Conservation (phyloP, 352 stramenopile species). For the Globisporangium okanoganense region DNA sequence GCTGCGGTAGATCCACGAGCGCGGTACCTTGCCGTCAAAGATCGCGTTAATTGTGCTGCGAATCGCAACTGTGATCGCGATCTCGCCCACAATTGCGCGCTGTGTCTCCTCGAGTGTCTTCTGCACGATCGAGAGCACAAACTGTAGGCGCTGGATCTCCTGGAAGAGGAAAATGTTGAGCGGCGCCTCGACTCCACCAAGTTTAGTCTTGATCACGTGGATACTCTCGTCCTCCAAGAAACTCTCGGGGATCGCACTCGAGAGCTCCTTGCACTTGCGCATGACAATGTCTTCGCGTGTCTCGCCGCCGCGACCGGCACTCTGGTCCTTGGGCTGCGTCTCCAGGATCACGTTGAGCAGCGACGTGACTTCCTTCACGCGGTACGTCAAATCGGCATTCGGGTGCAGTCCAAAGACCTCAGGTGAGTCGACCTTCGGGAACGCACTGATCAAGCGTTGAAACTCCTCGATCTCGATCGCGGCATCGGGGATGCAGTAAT, state of each 20-base stretch:
- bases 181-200: conserved; percentile 64
- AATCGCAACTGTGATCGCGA: conserved; percentile 48
- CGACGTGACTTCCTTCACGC: conserved; percentile 67
- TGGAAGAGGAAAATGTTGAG: conserved; percentile 79
- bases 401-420: conserved; percentile 80
- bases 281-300: conserved; percentile 61
- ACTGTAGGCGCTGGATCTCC: conserved; percentile 62
- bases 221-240: conserved; percentile 46
- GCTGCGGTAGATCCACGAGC: conserved; percentile 39
- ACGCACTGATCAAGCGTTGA: conserved; percentile 52
- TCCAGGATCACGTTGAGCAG: conserved; percentile 60
- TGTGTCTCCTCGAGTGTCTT: conserved; percentile 49
- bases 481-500: conserved; percentile 36
- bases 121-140: conserved; percentile 50
- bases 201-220: conserved; percentile 38
- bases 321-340: conserved; percentile 60
- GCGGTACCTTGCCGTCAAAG: conserved; percentile 69
- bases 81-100: conserved; percentile 55
- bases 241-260: conserved; percentile 37
- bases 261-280: conserved; percentile 53
- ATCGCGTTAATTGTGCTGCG: conserved; percentile 57
- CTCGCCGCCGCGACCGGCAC: conserved; percentile 24
- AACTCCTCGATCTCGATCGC: conserved; percentile 51
- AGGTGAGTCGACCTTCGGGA: conserved; percentile 71
- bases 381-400: conserved; percentile 77